Evolutionary conservation across 2,329 filamentous ascomycete genomes (phyloP), one percentile per base, ranked within the genome.

Genomic region (Lasiodiplodia hormozganensis): DNA sequence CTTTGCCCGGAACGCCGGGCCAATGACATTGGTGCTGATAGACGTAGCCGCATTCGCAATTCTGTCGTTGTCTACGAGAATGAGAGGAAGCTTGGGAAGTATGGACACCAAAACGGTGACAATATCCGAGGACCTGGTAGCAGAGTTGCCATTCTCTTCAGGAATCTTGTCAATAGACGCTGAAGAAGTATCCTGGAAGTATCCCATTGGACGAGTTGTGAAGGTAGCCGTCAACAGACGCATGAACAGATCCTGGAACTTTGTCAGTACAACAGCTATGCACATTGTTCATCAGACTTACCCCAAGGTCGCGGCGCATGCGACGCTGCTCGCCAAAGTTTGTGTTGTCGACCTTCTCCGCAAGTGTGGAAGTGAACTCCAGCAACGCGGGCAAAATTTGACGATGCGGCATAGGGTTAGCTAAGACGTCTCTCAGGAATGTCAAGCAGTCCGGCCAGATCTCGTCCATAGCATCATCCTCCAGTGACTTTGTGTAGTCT

Each of bases 401-500:
- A 68, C 96, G 87, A 81, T 99, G 95, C 2, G 96, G 96, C 75
- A 99, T 93, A 1, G 96, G 96, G 75, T 99, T 99, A 28, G 91
- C 89, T 34, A 99, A 85, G 34, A 99, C 87, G 76, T 99, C 96
- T 71, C 90, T 91, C 70, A 98, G 80, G 78, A 99, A 99, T 0
- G 91, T 88, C 74, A 94, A 93, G 78, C 95, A 99, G 77, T 99
- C 95, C 51, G 90, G 86, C 96, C 96, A 99, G 60, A 99, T 97
- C 80, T 99, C 96, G 74, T 99, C 96, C 87, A 97, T 95, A 18
- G 96, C 92, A 82, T 99, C 96, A 74, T 99, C 96, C 75, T 99
- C 96, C 14, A 98, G 85, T 0, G 94, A 96, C 36, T 88, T 88
- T 0, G 94, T 91, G 78, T 99, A 99, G 70, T 96, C 92, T 8